Evolutionary conservation across 768 basidiomycete species (phyloP), one percentile per base, ranked within the genome.

Genomic region (Boletellus ananas): DNA sequence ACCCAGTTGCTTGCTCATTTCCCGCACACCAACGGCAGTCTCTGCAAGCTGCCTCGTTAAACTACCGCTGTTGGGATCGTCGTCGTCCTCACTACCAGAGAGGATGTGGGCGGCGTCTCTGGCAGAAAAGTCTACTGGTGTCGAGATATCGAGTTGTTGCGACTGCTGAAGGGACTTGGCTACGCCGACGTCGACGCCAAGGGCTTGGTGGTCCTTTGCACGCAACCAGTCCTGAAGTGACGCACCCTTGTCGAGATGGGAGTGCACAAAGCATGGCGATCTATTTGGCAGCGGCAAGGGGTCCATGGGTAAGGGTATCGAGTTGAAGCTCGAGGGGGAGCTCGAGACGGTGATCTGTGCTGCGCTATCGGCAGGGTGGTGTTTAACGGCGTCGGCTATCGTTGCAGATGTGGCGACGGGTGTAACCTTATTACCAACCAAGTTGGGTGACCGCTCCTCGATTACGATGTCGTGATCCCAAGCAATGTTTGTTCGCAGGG

Each of bases 1-100:
- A 92, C 95, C 96, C 16, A 99, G 84, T 68, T 95, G 91, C 69
- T 95, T 95, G 81, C 93, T 95, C 93, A 97, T 94, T 71, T 99
- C 96, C 42, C 96, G 80, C 11, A 99, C 96, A 34, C 93, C 89
- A 12, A 93, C 90, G 16, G 96, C 96, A 17, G 96, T 99, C 72
- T 95, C 95, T 8, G 95, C 96, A 13, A 99, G 77, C 58, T 94
- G 91, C 64, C 81, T 86, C 6, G 96, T 98, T 60, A 98, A 70
- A 64, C 85, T 94, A 37, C 80, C 79, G 1, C 79, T 80, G 54
- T 81, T 83, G 39, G 84, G 85, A 20, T 89, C 84, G 25, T 86
- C 83, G 20, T 85, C 84, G 27, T 83, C 84, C 41, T 77, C 79
- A 40, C 31, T 45, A 25, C 49, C 42, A 16, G 63, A 36, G 35